phyloP scores from a whole-genome alignment of 345 rosid genomes.

The Lagerstroemia speciosa region DNA sequence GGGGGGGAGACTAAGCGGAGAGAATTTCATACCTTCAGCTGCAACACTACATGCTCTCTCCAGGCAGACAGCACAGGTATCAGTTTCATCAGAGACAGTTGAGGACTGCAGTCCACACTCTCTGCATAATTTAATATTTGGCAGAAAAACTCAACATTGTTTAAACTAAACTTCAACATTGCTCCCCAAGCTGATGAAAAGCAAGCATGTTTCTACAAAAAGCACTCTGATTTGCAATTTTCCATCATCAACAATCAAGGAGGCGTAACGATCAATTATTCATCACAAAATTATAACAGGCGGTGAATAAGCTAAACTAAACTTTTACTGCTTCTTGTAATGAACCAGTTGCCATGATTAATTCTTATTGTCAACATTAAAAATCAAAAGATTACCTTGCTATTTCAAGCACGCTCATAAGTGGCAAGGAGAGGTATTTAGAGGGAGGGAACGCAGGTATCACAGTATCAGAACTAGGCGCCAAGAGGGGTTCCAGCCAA shows the following conservation, averaged over 20 bases:
- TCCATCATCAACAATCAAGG: neutral
- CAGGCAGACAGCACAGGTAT: conserved; percentile 74
- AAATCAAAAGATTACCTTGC: conserved; percentile 53
- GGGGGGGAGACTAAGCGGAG: neutral
- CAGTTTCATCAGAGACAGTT: conserved; percentile 13
- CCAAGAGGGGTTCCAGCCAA: conserved; percentile 85
- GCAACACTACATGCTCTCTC: conserved; percentile 72
- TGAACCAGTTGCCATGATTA: neutral
- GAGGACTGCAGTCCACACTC: conserved; percentile 40
- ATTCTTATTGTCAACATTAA: neutral
- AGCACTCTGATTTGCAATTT: neutral
- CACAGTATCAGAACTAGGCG: conserved; percentile 56
- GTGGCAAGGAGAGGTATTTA: conserved; percentile 78
- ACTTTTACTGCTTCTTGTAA: neutral
- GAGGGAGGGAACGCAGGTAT: conserved; percentile 75
- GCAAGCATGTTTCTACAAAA: neutral
- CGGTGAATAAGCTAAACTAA: neutral
- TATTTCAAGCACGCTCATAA: conserved; percentile 75
- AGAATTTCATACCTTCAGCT: conserved; percentile 50
- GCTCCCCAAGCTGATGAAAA: neutral
- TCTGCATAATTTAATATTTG: conserved; percentile 29
- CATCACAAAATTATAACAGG: neutral
- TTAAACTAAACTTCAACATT: neutral
- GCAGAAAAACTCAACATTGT: neutral
- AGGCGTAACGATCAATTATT: neutral